Base-by-base conservation (phyloP, 768 basidiomycete species). In the Cyclocybe cylindracea region DNA sequence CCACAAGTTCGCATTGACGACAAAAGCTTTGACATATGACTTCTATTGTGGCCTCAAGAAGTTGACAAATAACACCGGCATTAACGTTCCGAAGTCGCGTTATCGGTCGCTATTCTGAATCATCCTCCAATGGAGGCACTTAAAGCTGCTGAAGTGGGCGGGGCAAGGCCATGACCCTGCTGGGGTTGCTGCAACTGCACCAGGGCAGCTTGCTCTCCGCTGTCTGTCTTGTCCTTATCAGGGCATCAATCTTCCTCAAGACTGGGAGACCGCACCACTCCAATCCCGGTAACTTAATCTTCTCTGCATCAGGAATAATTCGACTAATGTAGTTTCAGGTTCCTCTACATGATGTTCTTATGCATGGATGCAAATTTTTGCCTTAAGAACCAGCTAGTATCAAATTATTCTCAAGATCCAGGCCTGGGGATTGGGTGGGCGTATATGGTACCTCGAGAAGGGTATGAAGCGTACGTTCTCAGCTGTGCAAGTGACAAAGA, bases 151-250 rank as follows among this genome's bases (percentile, higher is more conserved):
- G 3, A 70, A 70, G 44, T 55, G 59, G 4, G 57, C 32, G 7
- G 68, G 66, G 0, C 11, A 62, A 10, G 65, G 58, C 1, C 64
- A 70, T 37, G 55, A 61, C 39, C 31, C 6, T 1, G 35, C n/a
- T 1, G 67, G 70, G 0, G 44, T 61, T 6, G 39, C 36, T 1
- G 52, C 51, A 0, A 70, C 70, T 3, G 3, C 10, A 6, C 31
- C 49, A 6, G 70, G 70, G 2, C 61, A 62, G 34, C 59, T 61
- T 3, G 56, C 62, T 0, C 35, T 70, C 0, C 9, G 44, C 5
- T 72, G 70, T 39, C 64, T 62, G 3, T 60, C 64, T 0, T 72
- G 68, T 48, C 68, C 64, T 0, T 57, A 64, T 2, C 67, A 63
- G 0, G 63, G 60, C 0, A 57, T 58, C 0, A 70, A 70, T 51